A percentile compares a stretch with the other conserved stretches of the same genome.
phyloP scores from a whole-genome alignment of 1,284 basidiomycete species.

The Cutaneotrichosporon cyanovorans region DNA sequence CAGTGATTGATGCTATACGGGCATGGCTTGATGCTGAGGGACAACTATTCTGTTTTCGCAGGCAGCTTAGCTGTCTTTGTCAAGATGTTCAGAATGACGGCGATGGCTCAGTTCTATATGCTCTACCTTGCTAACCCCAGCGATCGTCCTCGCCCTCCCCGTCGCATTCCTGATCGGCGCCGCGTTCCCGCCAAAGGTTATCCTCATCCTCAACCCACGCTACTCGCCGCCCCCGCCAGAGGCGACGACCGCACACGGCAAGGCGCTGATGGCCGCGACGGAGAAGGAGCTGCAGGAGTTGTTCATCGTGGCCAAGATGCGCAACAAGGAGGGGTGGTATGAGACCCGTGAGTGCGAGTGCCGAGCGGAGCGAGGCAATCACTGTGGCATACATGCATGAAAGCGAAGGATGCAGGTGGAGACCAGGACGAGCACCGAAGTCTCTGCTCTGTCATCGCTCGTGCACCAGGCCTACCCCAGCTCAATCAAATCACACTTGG shows the following conservation, averaged over 20 bases:
- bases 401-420: neutral
- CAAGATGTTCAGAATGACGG: neutral
- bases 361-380: too few relatives aligned
- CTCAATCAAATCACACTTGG: too few relatives aligned
- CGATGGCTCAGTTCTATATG: too few relatives aligned
- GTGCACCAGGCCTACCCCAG: neutral
- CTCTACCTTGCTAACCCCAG: conserved; percentile 17
- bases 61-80: too few relatives aligned
- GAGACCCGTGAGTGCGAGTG: conserved; percentile 45
- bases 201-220: conserved; percentile 62
- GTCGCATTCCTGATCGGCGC: conserved; percentile 50
- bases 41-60: too few relatives aligned
- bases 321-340: conserved; percentile 40
- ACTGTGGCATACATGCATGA: too few relatives aligned
- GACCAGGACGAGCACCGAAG: neutral
- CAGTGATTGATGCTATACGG: too few relatives aligned
- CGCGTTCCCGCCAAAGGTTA: conserved; percentile 57
- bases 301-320: conserved; percentile 54
- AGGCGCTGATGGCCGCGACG: conserved; percentile 55
- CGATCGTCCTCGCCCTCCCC: conserved; percentile 34
- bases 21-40: too few relatives aligned
- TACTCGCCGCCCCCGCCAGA: conserved; percentile 61
- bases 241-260: conserved; percentile 57
- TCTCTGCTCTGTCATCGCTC: conserved; percentile 9
- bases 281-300: conserved; percentile 64